phyloP scores from a whole-genome alignment of 108 stramenopile species.

The Fistulifera solaris region DNA sequence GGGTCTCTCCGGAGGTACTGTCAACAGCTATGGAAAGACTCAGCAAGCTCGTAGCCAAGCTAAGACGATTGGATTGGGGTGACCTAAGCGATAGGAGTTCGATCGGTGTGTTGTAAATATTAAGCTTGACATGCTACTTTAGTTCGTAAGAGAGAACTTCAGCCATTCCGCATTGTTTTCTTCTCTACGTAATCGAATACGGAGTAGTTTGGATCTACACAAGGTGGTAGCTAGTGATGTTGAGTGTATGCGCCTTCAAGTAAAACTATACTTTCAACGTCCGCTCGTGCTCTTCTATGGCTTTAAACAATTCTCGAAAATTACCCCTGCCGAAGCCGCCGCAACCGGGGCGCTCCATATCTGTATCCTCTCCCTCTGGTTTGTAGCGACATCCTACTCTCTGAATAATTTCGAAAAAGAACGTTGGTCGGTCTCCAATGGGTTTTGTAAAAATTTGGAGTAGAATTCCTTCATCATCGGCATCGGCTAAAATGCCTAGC shows the following conservation, averaged over 20 bases:
- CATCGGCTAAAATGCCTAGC: slow-evolving; percentile 75
- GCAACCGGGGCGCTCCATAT: slow-evolving; percentile 57
- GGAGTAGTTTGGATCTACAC: too few species aligned
- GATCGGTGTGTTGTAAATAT: slow-evolving; percentile 23
- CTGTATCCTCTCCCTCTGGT: slow-evolving; percentile 23
- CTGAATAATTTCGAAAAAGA: slow-evolving; percentile 89
- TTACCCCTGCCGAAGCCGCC: slow-evolving; percentile 90
- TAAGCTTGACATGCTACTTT: too few species aligned
- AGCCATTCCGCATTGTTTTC: too few species aligned
- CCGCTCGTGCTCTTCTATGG: slow-evolving; percentile 78
- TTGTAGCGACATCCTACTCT: slow-evolving; percentile 67
- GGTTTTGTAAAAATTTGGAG: slow-evolving; percentile 85
- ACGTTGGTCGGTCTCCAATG: slow-evolving; percentile 73
- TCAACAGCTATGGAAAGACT: slow-evolving; percentile 74
- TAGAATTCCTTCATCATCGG: slow-evolving; percentile 79
- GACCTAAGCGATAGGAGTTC: slow-evolving; percentile 52
- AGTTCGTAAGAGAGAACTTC: too few species aligned
- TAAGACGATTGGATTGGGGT: slow-evolving; percentile 63
- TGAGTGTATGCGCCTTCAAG: background rate
- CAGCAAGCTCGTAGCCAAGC: slow-evolving; percentile 56
- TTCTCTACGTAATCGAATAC: too few species aligned
- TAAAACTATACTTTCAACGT: slow-evolving; percentile 35
- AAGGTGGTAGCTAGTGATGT: too few species aligned
- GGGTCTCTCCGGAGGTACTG: slow-evolving; percentile 58
- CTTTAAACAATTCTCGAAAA: slow-evolving; percentile 81